Base-by-base conservation (phyloP, 208 protist genomes). In the Crithidia mellificae region DNA sequence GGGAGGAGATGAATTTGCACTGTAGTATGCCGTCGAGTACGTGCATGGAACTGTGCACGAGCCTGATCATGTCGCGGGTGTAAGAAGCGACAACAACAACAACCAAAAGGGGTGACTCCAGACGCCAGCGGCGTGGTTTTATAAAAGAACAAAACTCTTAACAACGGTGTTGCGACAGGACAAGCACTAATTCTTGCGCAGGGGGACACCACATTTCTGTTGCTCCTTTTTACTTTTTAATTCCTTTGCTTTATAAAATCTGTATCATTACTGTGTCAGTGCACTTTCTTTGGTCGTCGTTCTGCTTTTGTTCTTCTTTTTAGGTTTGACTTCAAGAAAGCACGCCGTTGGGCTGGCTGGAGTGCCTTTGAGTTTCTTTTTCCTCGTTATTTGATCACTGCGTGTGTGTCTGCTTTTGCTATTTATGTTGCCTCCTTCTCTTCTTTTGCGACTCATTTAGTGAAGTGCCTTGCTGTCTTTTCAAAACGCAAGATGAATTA, bases 1-100 rank as follows among this genome's bases (percentile, higher is more conserved):
- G 88, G 88, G 73, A 83, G 19, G 83, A 87, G 63, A 81, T 94
- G 50, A 61, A 76, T 22, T 44, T 85, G 19, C 79, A 84, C 34
- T 82, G 69, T 53, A 66, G 65, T 56, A 80, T 80, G 74, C 68
- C 77, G 8, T 30, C 63, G 1, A 67, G 59, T 19, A 29, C 68
- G 36, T 76, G 46, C 36, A 25, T 76, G 49, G 63, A 76, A 54
- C 50, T 76, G 24, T 76, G 63, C 50, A 32, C 56, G 17, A 56
- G 32, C 17, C 24, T 68, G 8, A 59, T 76, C 12, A 9, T 54
- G 11, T 59, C 54, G 24, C 70, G 63, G 6, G 30, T 76, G 46
- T 64, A 46, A 17, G 39, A 36, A 22, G 19, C 11, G 34, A 38
- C 11, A n/a, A n/a, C n/a, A n/a, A n/a, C n/a, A n/a, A n/a, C n/a